Evolutionary conservation across 345 rosid species (phyloP).

Genomic region (Excoecaria cochinchinensis): DNA sequence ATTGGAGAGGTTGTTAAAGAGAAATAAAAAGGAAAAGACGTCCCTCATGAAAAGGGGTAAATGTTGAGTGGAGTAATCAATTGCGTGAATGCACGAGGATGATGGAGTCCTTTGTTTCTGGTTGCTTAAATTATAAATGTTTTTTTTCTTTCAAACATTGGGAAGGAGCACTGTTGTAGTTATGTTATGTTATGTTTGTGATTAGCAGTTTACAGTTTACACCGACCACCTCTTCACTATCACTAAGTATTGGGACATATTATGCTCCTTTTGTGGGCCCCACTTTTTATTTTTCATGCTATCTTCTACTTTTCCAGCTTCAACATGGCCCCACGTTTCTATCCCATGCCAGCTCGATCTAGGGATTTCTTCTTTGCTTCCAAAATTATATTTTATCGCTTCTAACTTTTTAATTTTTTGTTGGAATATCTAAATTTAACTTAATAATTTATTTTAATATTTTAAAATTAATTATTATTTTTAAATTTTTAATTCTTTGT

Average conservation of each 20-base stretch:
- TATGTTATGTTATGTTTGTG: background rate
- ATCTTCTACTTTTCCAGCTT: conserved; percentile 1
- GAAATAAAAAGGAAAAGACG: conserved; percentile 43
- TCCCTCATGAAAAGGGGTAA: conserved; percentile 73
- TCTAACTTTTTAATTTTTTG: too few relatives aligned
- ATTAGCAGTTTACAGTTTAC: background rate
- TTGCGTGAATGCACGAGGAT: conserved; percentile 61
- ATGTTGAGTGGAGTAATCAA: conserved; percentile 47
- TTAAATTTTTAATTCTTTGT: too few relatives aligned
- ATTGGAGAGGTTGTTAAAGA: conserved; percentile 23
- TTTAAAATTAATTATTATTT: too few relatives aligned
- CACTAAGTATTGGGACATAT: background rate
- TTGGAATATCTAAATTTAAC: too few relatives aligned
- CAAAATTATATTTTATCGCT: too few relatives aligned
- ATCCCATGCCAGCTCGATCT: background rate
- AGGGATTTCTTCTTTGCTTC: too few relatives aligned
- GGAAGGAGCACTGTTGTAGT: conserved; percentile 15
- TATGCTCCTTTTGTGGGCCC: background rate
- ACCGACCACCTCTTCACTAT: too few relatives aligned
- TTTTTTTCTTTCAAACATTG: conserved; percentile 4
- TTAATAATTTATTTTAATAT: too few relatives aligned
- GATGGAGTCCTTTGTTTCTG: background rate
- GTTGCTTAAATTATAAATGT: conserved; percentile 21
- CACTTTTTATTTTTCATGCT: background rate
- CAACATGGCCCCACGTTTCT: conserved; percentile 1